phyloP scores from a whole-genome alignment of 352 stramenopile species.

The Phytophthora foliorum region DNA sequence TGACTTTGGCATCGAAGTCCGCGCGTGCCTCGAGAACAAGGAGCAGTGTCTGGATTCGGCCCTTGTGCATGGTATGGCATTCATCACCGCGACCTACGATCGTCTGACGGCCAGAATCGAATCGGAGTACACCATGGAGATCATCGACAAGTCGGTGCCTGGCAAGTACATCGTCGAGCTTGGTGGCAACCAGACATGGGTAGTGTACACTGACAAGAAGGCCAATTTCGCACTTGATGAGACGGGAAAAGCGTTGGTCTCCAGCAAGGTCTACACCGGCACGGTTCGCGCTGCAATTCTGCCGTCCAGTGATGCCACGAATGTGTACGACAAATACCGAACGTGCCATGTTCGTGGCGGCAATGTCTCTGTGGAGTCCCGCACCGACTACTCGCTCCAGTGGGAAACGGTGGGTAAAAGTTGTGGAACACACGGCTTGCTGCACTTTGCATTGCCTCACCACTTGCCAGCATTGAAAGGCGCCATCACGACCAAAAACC shows the following conservation, averaged over 20 bases:
- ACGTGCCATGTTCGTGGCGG: constrained; percentile 66
- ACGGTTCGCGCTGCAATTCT: constrained; percentile 64
- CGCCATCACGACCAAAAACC: constrained; percentile 19
- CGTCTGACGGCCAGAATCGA: constrained; percentile 55
- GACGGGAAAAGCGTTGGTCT: constrained; percentile 43
- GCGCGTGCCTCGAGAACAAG: constrained; percentile 38
- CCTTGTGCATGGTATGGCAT: constrained; percentile 75
- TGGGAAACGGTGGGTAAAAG: constrained; percentile 59
- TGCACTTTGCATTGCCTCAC: constrained; percentile 78
- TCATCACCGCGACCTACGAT: constrained; percentile 64
- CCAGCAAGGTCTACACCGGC: constrained; percentile 43
- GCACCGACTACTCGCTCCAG: constrained; percentile 66
- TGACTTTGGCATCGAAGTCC: constrained; percentile 66
- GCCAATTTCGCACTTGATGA: constrained; percentile 47
- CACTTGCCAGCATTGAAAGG: constrained; percentile 52
- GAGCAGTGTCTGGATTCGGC: constrained; percentile 57
- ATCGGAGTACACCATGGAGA: constrained; percentile 53
- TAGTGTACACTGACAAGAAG: constrained; percentile 58
- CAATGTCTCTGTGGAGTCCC: constrained; percentile 48
- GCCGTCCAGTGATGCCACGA: constrained; percentile 22
- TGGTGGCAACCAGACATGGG: constrained; percentile 71
- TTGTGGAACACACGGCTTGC: constrained; percentile 50
- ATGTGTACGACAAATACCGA: constrained; percentile 61
- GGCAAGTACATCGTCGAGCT: constrained; percentile 68
- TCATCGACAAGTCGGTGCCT: constrained; percentile 40